phyloP scores from a whole-genome alignment of 2,329 filamentous ascomycete species.

The Dactylellina cionopaga region DNA sequence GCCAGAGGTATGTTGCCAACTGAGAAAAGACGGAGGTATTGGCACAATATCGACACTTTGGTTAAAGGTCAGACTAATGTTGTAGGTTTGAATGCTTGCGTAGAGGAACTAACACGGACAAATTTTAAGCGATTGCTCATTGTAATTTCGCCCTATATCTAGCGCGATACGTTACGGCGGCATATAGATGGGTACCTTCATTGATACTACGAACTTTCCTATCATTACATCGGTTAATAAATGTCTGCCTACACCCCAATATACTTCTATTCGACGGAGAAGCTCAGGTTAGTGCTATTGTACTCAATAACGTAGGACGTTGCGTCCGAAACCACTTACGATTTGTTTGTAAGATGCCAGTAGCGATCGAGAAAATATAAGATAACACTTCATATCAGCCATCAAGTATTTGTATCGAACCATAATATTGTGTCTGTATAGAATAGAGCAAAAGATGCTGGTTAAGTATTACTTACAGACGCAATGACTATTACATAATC shows the following conservation, averaged over 20 bases:
- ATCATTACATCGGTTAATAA: slow-evolving; percentile 2
- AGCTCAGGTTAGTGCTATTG: background rate
- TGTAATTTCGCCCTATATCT: background rate
- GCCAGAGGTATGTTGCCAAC: background rate
- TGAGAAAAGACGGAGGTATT: slow-evolving; percentile 13
- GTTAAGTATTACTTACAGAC: background rate
- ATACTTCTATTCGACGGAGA: background rate
- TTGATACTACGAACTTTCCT: background rate
- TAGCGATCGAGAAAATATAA: slow-evolving; percentile 8
- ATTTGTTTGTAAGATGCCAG: slow-evolving; percentile 2
- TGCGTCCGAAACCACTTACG: background rate
- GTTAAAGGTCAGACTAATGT: slow-evolving; percentile 9
- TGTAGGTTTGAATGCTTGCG: slow-evolving; percentile 17
- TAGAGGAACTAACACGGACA: slow-evolving; percentile 6
- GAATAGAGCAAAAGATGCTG: background rate
- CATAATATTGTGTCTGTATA: background rate
- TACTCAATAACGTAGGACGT: background rate
- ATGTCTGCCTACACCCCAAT: slow-evolving; percentile 14
- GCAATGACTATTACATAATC: slow-evolving; percentile 5
- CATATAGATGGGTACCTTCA: slow-evolving; percentile 8
- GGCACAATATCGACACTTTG: slow-evolving; percentile 9
- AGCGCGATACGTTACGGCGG: background rate
- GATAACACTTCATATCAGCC: background rate
- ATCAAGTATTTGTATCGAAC: background rate
- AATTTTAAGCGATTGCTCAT: background rate